phyloP scores from a whole-genome alignment of 2,329 filamentous ascomycete genomes.

The Neodidymelliopsis sp. region DNA sequence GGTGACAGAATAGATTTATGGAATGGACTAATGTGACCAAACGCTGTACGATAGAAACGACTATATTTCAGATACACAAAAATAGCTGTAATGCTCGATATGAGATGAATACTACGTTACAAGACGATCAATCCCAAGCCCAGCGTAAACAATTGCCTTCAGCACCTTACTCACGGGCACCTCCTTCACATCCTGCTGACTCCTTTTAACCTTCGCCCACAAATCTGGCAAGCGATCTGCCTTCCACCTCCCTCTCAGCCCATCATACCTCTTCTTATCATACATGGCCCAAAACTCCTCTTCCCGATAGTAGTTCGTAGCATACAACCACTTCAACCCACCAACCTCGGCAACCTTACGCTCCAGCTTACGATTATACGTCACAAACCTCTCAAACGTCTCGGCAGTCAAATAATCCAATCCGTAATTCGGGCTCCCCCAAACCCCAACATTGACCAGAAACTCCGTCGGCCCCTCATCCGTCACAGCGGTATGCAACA shows the following conservation, averaged over 20 bases:
- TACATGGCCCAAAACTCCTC: conserved; percentile 72
- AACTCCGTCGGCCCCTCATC: conserved; percentile 18
- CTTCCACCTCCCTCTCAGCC: conserved; percentile 66
- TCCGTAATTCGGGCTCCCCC: conserved; percentile 68
- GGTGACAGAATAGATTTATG: too few relatives aligned
- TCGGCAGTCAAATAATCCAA: conserved; percentile 1
- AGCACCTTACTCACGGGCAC: not conserved
- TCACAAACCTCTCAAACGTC: conserved; percentile 62
- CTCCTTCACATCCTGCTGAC: conserved; percentile 7
- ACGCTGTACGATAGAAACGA: too few relatives aligned
- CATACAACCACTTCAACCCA: conserved; percentile 88
- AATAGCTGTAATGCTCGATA: too few relatives aligned
- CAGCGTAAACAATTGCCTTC: conserved; percentile 5
- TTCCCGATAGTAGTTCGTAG: conserved; percentile 79
- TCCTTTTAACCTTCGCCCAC: conserved; percentile 66
- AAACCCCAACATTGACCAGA: conserved; percentile 62
- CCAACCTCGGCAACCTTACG: conserved; percentile 69
- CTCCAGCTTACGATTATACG: conserved; percentile 74
- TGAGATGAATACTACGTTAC: too few relatives aligned
- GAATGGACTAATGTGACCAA: too few relatives aligned
- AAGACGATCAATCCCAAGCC: conserved; percentile 18
- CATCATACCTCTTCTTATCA: conserved; percentile 66
- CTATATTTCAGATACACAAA: too few relatives aligned
- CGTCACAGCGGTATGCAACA: conserved; percentile 11
- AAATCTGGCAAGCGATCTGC: conserved; percentile 70